These are phyloP conservation scores for Musa troglodytarum DNA, from an alignment of 176 grass and related monocot species.

Conservation along the genomic window DNA sequence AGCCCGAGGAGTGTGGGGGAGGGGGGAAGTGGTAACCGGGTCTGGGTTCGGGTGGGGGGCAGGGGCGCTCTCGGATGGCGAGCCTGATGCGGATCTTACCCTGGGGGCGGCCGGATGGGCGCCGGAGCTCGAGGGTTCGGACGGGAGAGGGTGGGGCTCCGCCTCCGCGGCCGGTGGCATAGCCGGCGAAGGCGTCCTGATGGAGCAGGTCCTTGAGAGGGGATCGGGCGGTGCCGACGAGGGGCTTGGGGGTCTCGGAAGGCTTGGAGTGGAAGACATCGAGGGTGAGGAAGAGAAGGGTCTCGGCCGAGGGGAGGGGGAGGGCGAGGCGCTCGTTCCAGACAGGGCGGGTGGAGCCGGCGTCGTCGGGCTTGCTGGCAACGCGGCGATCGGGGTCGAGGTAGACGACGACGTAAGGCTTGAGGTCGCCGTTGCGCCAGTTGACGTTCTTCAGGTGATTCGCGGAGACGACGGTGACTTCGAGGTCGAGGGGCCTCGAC, in stretches of 20 bases:
- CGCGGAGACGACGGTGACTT: constrained; percentile 67
- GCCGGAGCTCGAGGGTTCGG: constrained; percentile 57
- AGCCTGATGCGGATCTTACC: constrained; percentile 74
- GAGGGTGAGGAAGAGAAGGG: constrained; percentile 50
- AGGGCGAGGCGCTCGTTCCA: constrained; percentile 87
- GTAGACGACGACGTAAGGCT: constrained; percentile 81
- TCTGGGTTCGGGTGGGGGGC: constrained; percentile 37
- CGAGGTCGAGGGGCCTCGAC: constrained; percentile 45
- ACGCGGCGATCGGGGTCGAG: constrained; percentile 57
- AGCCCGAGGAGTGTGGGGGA: constrained; percentile 38
- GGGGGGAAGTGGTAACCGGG: constrained; percentile 39
- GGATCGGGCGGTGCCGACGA: constrained; percentile 63
- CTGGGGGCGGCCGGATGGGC: constrained; percentile 79
- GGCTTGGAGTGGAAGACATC: constrained; percentile 95
- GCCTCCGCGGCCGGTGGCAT: constrained; percentile 12
- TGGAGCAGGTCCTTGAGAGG: constrained; percentile 59
- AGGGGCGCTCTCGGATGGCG: constrained; percentile 53
- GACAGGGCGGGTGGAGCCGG: constrained; percentile 55
- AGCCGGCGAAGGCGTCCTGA: constrained; percentile 23
- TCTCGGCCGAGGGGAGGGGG: constrained; percentile 46
- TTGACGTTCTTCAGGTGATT: constrained; percentile 99
- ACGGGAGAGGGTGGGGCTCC: constrained; percentile 23
- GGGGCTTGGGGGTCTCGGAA: constrained; percentile 83
- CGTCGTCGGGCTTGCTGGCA: constrained; percentile 74
- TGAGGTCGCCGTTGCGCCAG: constrained; percentile 80